Evolutionary conservation across 106 monocot genomes (phyloP), one percentile per base, ranked within the genome.

Genomic region (Dendrobium catenatum): DNA sequence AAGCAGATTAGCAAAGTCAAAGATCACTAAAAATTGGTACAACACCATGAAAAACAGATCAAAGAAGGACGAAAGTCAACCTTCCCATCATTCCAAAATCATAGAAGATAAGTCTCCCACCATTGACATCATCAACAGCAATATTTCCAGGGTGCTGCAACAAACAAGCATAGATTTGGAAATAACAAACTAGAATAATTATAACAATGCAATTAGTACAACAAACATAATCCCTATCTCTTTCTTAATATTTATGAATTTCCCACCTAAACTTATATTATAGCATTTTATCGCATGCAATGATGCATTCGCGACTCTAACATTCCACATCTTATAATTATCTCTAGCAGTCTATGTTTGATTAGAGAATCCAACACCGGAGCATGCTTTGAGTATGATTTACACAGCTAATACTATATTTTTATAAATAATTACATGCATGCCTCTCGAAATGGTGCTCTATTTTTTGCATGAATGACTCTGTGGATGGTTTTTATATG

Each of bases 81-180:
- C 98, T 95, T 89, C 98, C 98, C 98, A 99, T 99, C 98, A 99
- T 99, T 82, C 98, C 98, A 84, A 99, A 99, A 82, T 99, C 98
- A 80, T 99, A 99, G 79, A 99, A 99, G 64, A 99, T 99, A 43
- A 99, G 95, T 83, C 98, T 89, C 37, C 98, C 98, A 80, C 98
- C 98, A 88, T 95, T 99, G 66, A 87, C 84, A 90, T 99, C 98
- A 90, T 99, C 98, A 16, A 93, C 98, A 68, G 98, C 98, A 84
- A 99, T 99, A 89, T 99, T 99, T 82, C 98, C 98, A 72, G 98
- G 98, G 83, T 99, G 98, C 98, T 99, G 89, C 73, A 90, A 83
- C 47, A 27, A 42, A 46, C 83, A 70, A 80, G 27, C 16, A 76
- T 61, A 29, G 37, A 74, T 43, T 3, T 49, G 44, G 4, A 70